These are phyloP conservation scores for Nephelium lappaceum DNA, from an alignment of 345 rosid species.

Conservation along the genomic window DNA sequence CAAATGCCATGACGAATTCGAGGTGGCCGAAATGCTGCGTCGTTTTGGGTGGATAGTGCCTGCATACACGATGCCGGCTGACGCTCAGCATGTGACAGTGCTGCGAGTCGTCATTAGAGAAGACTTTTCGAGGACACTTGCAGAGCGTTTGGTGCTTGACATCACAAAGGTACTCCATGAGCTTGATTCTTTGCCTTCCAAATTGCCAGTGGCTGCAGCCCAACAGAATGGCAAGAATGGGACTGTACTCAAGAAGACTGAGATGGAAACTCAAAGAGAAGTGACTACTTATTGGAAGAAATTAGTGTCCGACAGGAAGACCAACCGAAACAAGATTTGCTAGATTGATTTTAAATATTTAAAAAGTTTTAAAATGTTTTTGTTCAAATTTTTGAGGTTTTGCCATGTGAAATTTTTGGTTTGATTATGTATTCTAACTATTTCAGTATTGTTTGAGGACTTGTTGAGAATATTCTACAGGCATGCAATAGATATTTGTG, in stretches of 20 bases:
- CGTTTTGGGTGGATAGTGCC: conserved; percentile 98
- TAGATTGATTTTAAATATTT: conserved; percentile 5
- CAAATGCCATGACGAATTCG: conserved; percentile 66
- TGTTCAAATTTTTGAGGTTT: background rate
- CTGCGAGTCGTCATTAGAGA: conserved; percentile 89
- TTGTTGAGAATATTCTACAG: background rate
- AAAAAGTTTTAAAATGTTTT: no score
- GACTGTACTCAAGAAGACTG: conserved; percentile 56
- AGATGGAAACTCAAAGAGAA: conserved; percentile 65
- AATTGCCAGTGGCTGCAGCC: conserved; percentile 20
- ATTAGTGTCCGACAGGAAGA: conserved; percentile 54
- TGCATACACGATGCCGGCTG: conserved; percentile 87
- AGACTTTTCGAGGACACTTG: conserved; percentile 88
- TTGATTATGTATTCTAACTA: background rate
- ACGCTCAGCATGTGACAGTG: conserved; percentile 88
- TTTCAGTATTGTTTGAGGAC: background rate
- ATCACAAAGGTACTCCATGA: conserved; percentile 76
- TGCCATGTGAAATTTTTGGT: background rate
- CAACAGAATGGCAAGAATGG: conserved; percentile 28
- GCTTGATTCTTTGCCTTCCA: conserved; percentile 66
- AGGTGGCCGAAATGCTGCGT: conserved; percentile 75
- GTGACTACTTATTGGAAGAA: conserved; percentile 74
- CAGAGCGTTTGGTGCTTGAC: conserved; percentile 83
- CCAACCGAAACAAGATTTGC: conserved; percentile 61
- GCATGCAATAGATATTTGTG: background rate